Evolutionary conservation across 75 land plant species (phyloP), one percentile per base, ranked within the genome.

Genomic region (Picea sitchensis): DNA sequence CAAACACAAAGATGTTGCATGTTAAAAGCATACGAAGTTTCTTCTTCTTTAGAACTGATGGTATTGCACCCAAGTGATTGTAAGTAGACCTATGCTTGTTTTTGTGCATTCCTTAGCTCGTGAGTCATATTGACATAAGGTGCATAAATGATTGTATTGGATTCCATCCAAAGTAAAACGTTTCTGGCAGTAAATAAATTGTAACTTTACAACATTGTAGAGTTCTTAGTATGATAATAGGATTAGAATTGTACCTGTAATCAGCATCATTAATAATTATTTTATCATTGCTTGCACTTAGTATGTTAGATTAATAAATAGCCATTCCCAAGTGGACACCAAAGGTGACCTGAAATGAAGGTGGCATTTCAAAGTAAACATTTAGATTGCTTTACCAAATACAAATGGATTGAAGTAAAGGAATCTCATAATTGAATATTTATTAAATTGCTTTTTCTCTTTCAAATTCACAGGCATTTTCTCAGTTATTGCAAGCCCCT

Each of bases 401-500:
- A 41, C 73, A 71, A 41, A 71, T 44, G 38, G 38, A 30, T 38
- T 68, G 5, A 18, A 38, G 17, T 68, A 17, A 18, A n/a, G 18
- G 4, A 36, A 41, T 41, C 44, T 41, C 44, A 41, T 41, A 41
- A 41, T 4, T 41, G 44, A 41, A 41, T 41, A 41, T 41, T 41
- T 41, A 41, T 51, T 51, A 51, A 51, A 51, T 51, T 51, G 9
- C 11, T 51, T 51, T 51, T 51, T 0, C 56, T 51, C 12, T 51
- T 51, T 51, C 56, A 51, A 51, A 9, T 51, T 51, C 56, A 2
- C 86, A 92, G 93, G 88, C 81, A 12, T 95, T 96, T 85, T 88
- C 98, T 56, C 86, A 85, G 76, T 84, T 96, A 86, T 83, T 96
- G 73, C 83, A 79, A 82, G 89, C 87, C 58, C 99, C 99, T 47